phyloP scores from a whole-genome alignment of 129 eudicot genomes.

The Gnaphalium uliginosum region DNA sequence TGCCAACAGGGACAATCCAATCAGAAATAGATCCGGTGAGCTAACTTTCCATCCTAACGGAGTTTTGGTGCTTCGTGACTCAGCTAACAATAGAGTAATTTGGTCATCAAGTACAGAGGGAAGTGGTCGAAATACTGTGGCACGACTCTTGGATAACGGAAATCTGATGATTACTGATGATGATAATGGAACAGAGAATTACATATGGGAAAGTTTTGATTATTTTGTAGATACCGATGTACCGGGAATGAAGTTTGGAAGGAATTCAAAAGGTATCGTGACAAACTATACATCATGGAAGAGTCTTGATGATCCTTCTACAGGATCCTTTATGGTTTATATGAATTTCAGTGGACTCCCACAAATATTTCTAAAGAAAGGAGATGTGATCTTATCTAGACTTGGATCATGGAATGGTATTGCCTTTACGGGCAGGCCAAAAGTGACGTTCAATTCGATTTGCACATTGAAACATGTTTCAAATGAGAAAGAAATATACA shows the following conservation, averaged over 20 bases:
- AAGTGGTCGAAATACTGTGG: background rate
- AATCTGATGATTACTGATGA: constrained; percentile 24
- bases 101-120: constrained; percentile 25
- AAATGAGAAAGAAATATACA: background rate
- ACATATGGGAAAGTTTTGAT: constrained; percentile 14
- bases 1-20: constrained; percentile 32
- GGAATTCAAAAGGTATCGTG: background rate
- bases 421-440: background rate
- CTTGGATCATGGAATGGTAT: background rate
- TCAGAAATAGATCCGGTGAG: background rate
- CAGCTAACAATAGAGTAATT: background rate
- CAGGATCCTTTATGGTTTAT: background rate
- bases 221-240: background rate
- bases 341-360: background rate
- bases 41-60: background rate
- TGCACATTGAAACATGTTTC: no score
- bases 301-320: background rate
- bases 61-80: background rate
- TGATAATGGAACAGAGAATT: background rate
- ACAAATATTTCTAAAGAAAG: background rate
- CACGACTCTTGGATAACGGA: constrained; percentile 32
- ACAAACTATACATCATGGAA: constrained; percentile 6
- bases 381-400: background rate
- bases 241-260: background rate
- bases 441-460: no score